Evolutionary conservation across 1,284 basidiomycete genomes (phyloP), one percentile per base, ranked within the genome.

Genomic region (Ganoderma sinense): DNA sequence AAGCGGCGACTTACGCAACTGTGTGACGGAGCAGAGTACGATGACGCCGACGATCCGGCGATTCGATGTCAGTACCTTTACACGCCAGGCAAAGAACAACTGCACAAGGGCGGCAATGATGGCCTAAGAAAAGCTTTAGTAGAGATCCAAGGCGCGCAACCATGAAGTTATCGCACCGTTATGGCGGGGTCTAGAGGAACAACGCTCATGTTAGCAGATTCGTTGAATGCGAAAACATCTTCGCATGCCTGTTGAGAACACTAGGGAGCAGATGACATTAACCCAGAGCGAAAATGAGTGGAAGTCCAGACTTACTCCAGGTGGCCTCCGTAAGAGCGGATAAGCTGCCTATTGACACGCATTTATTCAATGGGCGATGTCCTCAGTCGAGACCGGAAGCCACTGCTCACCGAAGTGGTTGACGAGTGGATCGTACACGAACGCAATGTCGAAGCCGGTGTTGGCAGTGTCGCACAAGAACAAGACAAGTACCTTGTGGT

Each of bases 81-180:
- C 77, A 14, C 82, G 71, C 81, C 81, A 82, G 0, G 82, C 81
- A 65, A 81, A 83, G 76, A 84, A 83, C 7, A 79, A 45, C 64
- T 84, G 82, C 10, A 82, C 82, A 14, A 74, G 64, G n/a, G 73
- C 73, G 0, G 77, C 77, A 63, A 82, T 81, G 55, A 82, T 75
- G 20, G 67, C 74, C 71, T 70, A 48, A n/a, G 18, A 71, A 82
- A 72, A 83, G 83, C 23, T 26, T 51, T 5, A 18, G 18, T 39
- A 40, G 6, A n/a, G n/a, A 39, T 7, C n/a, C 16, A 58, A 36
- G 56, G n/a, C 11, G 16, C n/a, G 20, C 11, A 39, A 4, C 16
- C 33, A 31, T 7, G 4, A 59, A 39, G 2, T 1, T 29, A 53
- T 53, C 56, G 36, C 56, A 59, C 56, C 36, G 56, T 59, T 20